Evolutionary conservation across 208 protist genomes (phyloP), one percentile per base, ranked within the genome.

Genomic region (Crithidia sp.): DNA sequence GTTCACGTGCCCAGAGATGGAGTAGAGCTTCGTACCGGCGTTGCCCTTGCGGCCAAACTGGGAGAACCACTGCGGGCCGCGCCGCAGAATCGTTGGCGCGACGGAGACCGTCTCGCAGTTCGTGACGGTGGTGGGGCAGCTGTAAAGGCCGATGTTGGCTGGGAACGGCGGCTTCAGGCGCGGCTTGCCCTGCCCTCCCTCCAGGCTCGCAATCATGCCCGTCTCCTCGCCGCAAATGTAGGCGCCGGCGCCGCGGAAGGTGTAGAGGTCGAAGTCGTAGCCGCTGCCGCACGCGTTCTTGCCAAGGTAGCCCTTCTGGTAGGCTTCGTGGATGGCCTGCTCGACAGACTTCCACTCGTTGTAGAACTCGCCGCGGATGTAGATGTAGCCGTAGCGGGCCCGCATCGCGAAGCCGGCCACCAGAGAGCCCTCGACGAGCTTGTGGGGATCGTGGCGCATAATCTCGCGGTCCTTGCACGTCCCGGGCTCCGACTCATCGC

Each of bases 381-480:
- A 99, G 81, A 99, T 99, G 89, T 99, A 99, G 5, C 98, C 92
- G 67, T 94, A 98, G 52, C 87, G 85, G 9, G 98, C 98, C 59
- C 96, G 87, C 98, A 99, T 99, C 52, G 98, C 96, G 64, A 97
- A 96, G 60, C 97, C 98, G 40, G 98, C 98, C 19, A 99, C 74
- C n/a, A 99, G 88, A 59, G 97, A 94, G 37, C 99, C 98, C 81
- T 99, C 98, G 14, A 99, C 94, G 0, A 99, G 88, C 87, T 99
- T 99, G 85, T 99, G 99, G 58, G 99, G 98, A 71, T 99, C 98
- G 65, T 99, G 92, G 60, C 98, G 94, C 91, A 99, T 99, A 74
- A 99, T 99, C 80, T 99, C 98, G 19, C 99, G 86, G 74, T 99
- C 98, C 80, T 99, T 99, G 88, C 99, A 99, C n/a, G 98, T 99